Percentiles rank a stretch among this genome's conserved stretches.
phyloP scores from a whole-genome alignment of 169 alveolate species.

The Babesia sp. region DNA sequence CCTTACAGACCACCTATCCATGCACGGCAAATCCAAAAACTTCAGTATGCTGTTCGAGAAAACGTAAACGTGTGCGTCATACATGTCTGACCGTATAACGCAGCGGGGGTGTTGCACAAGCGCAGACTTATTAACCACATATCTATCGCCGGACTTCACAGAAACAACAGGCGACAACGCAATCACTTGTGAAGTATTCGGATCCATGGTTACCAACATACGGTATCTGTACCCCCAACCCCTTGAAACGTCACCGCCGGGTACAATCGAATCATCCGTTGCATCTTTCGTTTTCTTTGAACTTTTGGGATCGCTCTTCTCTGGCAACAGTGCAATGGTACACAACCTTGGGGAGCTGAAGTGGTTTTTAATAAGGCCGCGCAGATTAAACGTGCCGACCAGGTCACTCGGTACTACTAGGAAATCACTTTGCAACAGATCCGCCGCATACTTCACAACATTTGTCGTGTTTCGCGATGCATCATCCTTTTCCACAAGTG shows the following conservation, averaged over 20 bases:
- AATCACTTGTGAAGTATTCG: constrained; percentile 1
- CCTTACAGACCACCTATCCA: constrained; percentile 28
- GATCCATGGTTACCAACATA: constrained; percentile 46
- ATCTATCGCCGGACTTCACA: constrained; percentile 42
- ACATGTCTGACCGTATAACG: constrained; percentile 39
- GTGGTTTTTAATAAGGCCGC: constrained; percentile 37
- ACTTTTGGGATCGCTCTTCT: neutral
- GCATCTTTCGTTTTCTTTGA: neutral
- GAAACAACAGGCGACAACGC: constrained; percentile 28
- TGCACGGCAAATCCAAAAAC: neutral
- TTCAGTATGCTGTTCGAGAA: constrained; percentile 51
- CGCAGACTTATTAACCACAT: constrained; percentile 40
- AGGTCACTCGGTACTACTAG: constrained; percentile 65
- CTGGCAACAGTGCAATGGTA: constrained; percentile 51
- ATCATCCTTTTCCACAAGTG: constrained; percentile 10
- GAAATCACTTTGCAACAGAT: constrained; percentile 19
- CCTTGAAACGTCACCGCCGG: constrained; percentile 49
- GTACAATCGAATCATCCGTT: constrained; percentile 27
- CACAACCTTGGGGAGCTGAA: constrained; percentile 36
- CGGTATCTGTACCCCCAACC: constrained; percentile 63
- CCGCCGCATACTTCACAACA: constrained; percentile 13
- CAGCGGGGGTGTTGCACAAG: constrained; percentile 35
- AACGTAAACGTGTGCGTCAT: constrained; percentile 59
- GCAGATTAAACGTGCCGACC: constrained; percentile 43
- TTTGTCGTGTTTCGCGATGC: constrained; percentile 26